Base-by-base conservation (phyloP, 2,329 filamentous ascomycete genomes). In the Pseudogymnoascus sp. region DNA sequence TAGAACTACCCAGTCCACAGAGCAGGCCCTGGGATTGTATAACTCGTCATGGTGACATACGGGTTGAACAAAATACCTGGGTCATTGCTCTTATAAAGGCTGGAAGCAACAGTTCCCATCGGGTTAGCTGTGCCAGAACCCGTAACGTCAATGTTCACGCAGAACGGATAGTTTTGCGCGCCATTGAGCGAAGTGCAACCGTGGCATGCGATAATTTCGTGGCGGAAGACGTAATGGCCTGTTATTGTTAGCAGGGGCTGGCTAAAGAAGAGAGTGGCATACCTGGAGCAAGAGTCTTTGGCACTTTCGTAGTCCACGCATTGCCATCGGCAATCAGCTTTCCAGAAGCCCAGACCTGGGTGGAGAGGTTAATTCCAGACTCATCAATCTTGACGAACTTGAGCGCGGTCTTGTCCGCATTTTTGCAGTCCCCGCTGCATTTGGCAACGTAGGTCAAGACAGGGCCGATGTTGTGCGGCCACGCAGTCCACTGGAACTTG, bases 401-500 rank as follows among this genome's bases (percentile, higher is more conserved):
- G 48, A 77, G 68, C 21, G 60, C 66, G 0, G 71, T 71, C 66
- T 78, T 77, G 68, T 78, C 71, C 8, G 76, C 76, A 1, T 71
- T 73, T 13, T 74, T 72, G 63, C 78, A 81, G 5, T 75, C 72
- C 23, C 78, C 76, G 28, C 73, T 71, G 65, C 72, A 74, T 45
- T 73, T 73, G 6, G 72, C 72, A 19, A 72, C 62, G 61, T 70
- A 69, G 57, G 72, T 71, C 16, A 73, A 70, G n/a, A 74, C 65
- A 1, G 72, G 72, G 0, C 72, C 72, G 57, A 86, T 79, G 77
- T 90, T 84, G 8, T 81, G 78, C n/a, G 87, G 86, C 87, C 87
- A 90, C 14, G 77, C 77, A 65, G 79, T 83, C 87, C 87, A 90
- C 69, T 84, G 79, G 60, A 90, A 75, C 65, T 82, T 77, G 68